Evolutionary conservation across 192 early-diverging fungal species (phyloP), one percentile per base, ranked within the genome.

Genomic region (Backusella morwellensis): DNA sequence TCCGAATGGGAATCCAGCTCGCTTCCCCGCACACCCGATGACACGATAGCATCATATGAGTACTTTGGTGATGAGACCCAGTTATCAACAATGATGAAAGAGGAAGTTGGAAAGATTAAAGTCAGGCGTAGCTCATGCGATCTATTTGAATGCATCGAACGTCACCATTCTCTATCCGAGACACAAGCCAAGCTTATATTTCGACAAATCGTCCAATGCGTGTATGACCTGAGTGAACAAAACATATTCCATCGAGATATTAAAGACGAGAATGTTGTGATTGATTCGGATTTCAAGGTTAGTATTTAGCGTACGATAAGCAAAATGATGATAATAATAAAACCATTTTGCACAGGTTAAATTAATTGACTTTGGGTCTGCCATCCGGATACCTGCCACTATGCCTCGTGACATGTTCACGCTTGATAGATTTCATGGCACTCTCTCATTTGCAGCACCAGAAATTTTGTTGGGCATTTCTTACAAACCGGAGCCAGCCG

Each of bases 241-340:
- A 86, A 85, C 23, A 90, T 96, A 47, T 91, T 92, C 26, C 94
- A 96, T 81, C 88, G 93, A 32, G 93, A 94, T 73, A 89, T 95
- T 75, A 95, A 94, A 83, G 94, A 94, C 74, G 92, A 93, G 52
- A 92, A 92, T 70, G 85, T 89, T 72, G 75, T 83, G 29, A 78
- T 80, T 71, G 85, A 84, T 67, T 50, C 50, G 15, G 68, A 84
- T 63, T 84, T 76, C 71, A 59, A 75, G 41, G 70, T 72, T 47
- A 19, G 36, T 70, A 2, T 38, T 40, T 21, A 36, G 7, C 40
- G 23, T 36, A 3, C 11, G 11, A 40, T 40, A 40, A 40, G 38
- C 9, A 3, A 32, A 32, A 40, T 12, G 38, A 40, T 40, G 9
- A 12, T 40, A 12, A 32, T 32, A 32, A 32, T 32, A 41, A 44